These are phyloP conservation scores for Beauveria pseudobassiana DNA, from an alignment of 2,329 filamentous ascomycete genomes.

Conservation along the genomic window DNA sequence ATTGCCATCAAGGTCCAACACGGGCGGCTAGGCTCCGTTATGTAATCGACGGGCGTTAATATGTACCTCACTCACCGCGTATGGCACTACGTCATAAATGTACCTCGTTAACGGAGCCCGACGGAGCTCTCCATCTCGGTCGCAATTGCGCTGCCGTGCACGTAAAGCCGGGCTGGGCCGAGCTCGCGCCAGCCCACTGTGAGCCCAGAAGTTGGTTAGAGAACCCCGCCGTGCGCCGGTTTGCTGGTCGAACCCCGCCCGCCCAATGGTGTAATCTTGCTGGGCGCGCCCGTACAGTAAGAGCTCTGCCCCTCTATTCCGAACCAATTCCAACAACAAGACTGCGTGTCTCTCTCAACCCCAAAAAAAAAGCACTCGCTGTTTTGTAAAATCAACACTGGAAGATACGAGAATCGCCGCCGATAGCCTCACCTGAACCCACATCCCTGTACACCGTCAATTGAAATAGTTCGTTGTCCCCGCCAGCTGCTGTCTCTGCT, in stretches of 20 bases:
- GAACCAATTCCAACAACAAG: slow-evolving; percentile 4
- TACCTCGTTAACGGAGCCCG: not conserved
- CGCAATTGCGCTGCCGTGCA: not conserved
- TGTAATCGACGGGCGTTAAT: not conserved
- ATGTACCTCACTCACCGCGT: not conserved
- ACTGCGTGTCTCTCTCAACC: not conserved
- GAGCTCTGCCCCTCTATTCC: slow-evolving; percentile 5
- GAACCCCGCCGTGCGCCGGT: slow-evolving; percentile 2
- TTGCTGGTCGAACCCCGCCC: not conserved
- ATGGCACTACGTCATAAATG: not conserved
- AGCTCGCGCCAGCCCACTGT: not conserved
- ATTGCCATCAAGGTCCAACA: not conserved
- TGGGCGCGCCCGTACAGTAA: not conserved
- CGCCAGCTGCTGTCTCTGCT: not conserved
- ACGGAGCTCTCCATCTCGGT: not conserved
- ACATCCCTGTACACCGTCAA: not conserved
- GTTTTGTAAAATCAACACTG: not conserved
- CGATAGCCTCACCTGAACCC: not conserved
- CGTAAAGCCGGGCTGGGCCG: slow-evolving; percentile 1
- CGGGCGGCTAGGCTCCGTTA: not conserved
- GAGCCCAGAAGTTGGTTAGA: not conserved
- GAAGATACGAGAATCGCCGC: not conserved
- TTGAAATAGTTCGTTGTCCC: slow-evolving; percentile 1
- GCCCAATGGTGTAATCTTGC: not conserved
- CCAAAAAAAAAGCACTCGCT: not conserved